Base-by-base conservation (phyloP, 2,329 filamentous ascomycete species). In the Aspergillus felis region DNA sequence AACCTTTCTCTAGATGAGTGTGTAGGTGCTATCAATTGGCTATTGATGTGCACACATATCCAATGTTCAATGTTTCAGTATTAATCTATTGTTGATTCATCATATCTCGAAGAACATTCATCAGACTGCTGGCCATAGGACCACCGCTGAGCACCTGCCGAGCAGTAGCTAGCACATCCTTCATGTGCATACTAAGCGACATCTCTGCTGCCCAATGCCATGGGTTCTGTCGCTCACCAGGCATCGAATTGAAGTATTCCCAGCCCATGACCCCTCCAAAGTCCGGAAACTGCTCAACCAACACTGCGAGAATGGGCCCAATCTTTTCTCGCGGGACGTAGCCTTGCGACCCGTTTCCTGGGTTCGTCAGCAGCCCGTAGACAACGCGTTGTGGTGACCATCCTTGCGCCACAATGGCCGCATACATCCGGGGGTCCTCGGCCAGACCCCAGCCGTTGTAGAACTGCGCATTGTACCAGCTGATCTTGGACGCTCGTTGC, bases 211-310 rank as follows among this genome's bases (percentile, higher is more conserved):
- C 90, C 92, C 92, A 96, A 63, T 89, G 81, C 88, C 88, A 93
- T 0, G 90, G 89, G 55, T 80, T 76, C 12, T 78, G 77, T 2
- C 69, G 70, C 25, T 84, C 87, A 1, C 87, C 87, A 0, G 90
- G 89, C 57, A 86, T 72, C 55, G 87, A 85, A 77, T 96, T 95
- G 77, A 93, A 96, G 71, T 94, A 96, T 76, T 97, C 92, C 92
- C 92, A 97, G 2, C 91, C 91, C 87, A 94, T 94, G 6, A 97
- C 86, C 0, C 92, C 92, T 0, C 92, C 92, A 71, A 96, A 94
- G 1, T 78, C 77, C 1, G 84, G 83, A 66, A 90, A 90, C 57
- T 80, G 80, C 38, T 83, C 77, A 38, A 82, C 76, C 62, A 92
- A 69, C 44, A 79, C 69, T 29, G 79, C 79, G 48, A 91, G 71